Evolutionary conservation across 2,329 filamentous ascomycete species (phyloP).

Genomic region (Fusarium liriodendri): DNA sequence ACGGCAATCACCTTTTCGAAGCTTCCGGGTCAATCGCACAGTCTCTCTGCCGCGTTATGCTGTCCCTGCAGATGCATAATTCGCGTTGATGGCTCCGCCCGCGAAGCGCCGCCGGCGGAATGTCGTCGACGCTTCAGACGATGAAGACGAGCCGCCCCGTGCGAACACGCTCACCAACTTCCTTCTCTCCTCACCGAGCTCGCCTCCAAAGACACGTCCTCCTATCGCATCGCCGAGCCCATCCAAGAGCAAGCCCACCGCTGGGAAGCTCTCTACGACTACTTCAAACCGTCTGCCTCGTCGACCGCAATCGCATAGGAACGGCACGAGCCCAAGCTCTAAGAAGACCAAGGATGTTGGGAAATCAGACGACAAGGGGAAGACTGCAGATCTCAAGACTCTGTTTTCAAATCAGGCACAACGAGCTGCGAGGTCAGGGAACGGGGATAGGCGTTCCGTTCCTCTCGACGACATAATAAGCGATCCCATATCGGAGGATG

Average conservation of each 20-base stretch:
- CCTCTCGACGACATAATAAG: constrained; percentile 62
- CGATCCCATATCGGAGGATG: constrained; percentile 71
- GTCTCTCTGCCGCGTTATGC: constrained; percentile 35
- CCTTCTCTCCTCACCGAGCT: constrained; percentile 63
- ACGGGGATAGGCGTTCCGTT: constrained; percentile 43
- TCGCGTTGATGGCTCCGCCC: constrained; percentile 65
- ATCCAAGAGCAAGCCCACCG: constrained; percentile 45
- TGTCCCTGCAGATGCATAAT: constrained; percentile 42
- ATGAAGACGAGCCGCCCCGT: constrained; percentile 59
- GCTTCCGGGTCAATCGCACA: constrained; percentile 7
- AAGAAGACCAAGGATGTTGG: constrained; percentile 54
- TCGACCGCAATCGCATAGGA: constrained; percentile 44
- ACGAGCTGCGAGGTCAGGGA: constrained; percentile 52
- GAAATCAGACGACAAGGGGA: constrained; percentile 62
- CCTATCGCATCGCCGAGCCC: constrained; percentile 56
- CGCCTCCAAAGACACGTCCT: constrained; percentile 48
- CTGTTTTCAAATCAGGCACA: constrained; percentile 73
- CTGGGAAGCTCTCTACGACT: constrained; percentile 35
- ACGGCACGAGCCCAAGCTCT: constrained; percentile 47
- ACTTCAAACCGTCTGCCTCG: constrained; percentile 38
- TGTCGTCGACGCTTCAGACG: constrained; percentile 61
- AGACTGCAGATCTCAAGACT: constrained; percentile 66
- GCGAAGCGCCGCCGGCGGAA: constrained; percentile 70
- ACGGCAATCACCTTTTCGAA: constrained; percentile 1
- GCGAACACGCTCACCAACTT: constrained; percentile 65